These are phyloP conservation scores for Sugiyamaella boreocaroliniensis DNA, from an alignment of 805 yeast species.

Conservation along the genomic window DNA sequence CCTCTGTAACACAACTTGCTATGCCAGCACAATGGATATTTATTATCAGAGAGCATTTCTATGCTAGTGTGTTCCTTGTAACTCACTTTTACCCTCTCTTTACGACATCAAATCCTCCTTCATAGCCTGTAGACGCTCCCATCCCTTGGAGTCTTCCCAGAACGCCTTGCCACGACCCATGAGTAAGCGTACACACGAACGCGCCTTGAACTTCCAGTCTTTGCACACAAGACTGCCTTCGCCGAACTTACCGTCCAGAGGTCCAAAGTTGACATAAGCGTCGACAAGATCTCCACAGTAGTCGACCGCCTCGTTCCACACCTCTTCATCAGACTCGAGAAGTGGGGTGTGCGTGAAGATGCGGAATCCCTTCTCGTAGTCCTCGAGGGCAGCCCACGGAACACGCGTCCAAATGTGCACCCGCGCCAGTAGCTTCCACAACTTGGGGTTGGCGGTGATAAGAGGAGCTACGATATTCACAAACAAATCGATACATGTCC, in stretches of 20 bases:
- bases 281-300: slow-evolving; percentile 72
- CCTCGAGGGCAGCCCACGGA: slow-evolving; percentile 84
- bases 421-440: slow-evolving; percentile 79
- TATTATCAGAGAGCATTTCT: neutral
- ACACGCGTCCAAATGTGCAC: slow-evolving; percentile 80
- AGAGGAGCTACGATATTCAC: slow-evolving; percentile 61
- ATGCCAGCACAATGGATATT: neutral
- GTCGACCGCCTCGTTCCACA: slow-evolving; percentile 76
- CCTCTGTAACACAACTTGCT: neutral
- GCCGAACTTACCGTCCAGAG: slow-evolving; percentile 47
- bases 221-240: slow-evolving; percentile 82
- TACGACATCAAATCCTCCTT: slow-evolving; percentile 36
- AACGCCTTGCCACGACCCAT: slow-evolving; percentile 69
- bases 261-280: slow-evolving; percentile 86
- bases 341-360: slow-evolving; percentile 61
- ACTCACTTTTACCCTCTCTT: too few species aligned
- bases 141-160: slow-evolving; percentile 79
- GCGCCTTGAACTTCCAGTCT: slow-evolving; percentile 86
- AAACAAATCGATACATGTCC: slow-evolving; percentile 62
- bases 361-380: slow-evolving; percentile 81
- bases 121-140: slow-evolving; percentile 54
- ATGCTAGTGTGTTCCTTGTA: too few species aligned
- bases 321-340: slow-evolving; percentile 49
- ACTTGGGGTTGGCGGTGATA: slow-evolving; percentile 55
- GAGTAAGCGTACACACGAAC: slow-evolving; percentile 61